A percentile compares a stretch with the other conserved stretches of the same genome.
Conservation (phyloP, 2,329 filamentous ascomycete species). For the Hypoxylon sp. region DNA sequence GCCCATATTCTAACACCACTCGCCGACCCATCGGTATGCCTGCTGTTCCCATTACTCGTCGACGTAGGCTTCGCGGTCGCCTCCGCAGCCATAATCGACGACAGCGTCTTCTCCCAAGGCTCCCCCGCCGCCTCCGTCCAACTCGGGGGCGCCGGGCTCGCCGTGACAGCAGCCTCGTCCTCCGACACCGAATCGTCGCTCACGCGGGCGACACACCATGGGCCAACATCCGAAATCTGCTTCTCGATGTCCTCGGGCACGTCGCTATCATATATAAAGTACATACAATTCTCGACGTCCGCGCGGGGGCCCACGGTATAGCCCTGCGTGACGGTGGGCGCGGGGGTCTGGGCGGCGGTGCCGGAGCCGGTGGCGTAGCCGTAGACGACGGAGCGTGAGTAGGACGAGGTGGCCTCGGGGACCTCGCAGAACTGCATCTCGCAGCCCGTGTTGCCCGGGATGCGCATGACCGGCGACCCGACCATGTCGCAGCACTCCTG, state of each 20-base stretch:
- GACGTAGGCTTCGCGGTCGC: slow-evolving; percentile 24
- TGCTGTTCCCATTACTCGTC: slow-evolving; percentile 17
- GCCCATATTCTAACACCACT: slow-evolving; percentile 31
- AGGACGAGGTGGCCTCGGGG: slow-evolving; percentile 32
- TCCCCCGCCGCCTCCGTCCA: slow-evolving; percentile 40
- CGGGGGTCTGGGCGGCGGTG: slow-evolving; percentile 34
- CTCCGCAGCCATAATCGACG: slow-evolving; percentile 16
- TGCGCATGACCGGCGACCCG: slow-evolving; percentile 37
- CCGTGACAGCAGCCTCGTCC: slow-evolving; percentile 35
- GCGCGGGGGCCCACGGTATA: slow-evolving; percentile 17
- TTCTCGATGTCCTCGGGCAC: slow-evolving; percentile 38
- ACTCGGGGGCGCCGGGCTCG: slow-evolving; percentile 41
- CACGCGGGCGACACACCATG: slow-evolving; percentile 42
- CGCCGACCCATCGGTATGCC: slow-evolving; percentile 2
- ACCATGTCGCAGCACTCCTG: slow-evolving; percentile 41
- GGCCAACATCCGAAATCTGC: slow-evolving; percentile 27
- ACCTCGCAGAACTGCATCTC: slow-evolving; percentile 46
- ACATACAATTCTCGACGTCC: slow-evolving; percentile 39
- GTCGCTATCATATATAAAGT: slow-evolving; percentile 43
- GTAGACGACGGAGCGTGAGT: slow-evolving; percentile 28
- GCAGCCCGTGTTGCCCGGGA: slow-evolving; percentile 45
- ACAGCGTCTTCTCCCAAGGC: slow-evolving; percentile 23
- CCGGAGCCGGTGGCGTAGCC: slow-evolving; percentile 35
- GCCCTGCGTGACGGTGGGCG: slow-evolving; percentile 31
- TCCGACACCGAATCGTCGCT: slow-evolving; percentile 35